phyloP scores from a whole-genome alignment of 2,329 filamentous ascomycete genomes.

The Colletotrichum tofieldiae region DNA sequence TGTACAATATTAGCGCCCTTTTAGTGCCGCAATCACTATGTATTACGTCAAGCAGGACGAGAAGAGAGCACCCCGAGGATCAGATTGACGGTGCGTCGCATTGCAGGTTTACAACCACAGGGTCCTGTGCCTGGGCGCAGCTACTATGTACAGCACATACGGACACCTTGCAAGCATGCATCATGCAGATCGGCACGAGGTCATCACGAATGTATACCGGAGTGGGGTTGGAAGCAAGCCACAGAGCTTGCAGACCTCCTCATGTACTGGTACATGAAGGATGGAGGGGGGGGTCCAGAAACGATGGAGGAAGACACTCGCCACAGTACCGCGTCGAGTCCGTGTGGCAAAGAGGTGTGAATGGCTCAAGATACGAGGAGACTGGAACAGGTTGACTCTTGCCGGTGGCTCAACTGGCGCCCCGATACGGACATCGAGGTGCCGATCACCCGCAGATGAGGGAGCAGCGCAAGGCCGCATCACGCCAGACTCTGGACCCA shows the following conservation, averaged over 20 bases:
- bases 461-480: not conserved
- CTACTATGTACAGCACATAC: slow-evolving; percentile 6
- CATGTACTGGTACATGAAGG: slow-evolving; percentile 40
- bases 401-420: slow-evolving; percentile 17
- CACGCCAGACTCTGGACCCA: slow-evolving; percentile 4
- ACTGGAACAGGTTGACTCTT: slow-evolving; percentile 2
- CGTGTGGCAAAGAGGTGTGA: slow-evolving; percentile 6
- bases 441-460: slow-evolving; percentile 29
- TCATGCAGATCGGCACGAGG: slow-evolving; percentile 36
- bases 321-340: slow-evolving; percentile 17
- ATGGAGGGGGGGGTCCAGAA: not conserved
- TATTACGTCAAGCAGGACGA: not conserved
- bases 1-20: not conserved
- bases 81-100: slow-evolving; percentile 14
- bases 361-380: slow-evolving; percentile 36
- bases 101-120: slow-evolving; percentile 3
- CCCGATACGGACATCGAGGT: slow-evolving; percentile 31
- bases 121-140: slow-evolving; percentile 26
- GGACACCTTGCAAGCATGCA: slow-evolving; percentile 20
- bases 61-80: not conserved
- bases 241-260: slow-evolving; percentile 5
- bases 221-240: slow-evolving; percentile 31
- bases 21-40: not conserved
- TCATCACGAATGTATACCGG: slow-evolving; percentile 9
- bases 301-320: slow-evolving; percentile 17